These are phyloP conservation scores for Fraxinus americana DNA, from an alignment of 257 asterid species.

Conservation along the genomic window DNA sequence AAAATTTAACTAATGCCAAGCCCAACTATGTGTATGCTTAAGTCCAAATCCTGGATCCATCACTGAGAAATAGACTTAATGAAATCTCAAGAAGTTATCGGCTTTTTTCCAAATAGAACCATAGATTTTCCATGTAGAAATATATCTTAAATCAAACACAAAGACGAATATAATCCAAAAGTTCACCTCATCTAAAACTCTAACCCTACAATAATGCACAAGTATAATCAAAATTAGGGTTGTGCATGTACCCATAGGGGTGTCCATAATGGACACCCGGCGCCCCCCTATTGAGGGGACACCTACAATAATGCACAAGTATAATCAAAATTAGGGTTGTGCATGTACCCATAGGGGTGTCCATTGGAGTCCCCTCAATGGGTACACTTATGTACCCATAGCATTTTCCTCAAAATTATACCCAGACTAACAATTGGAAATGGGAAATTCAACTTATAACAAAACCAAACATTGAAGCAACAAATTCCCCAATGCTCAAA, in stretches of 20 bases:
- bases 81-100: not conserved
- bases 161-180: not conserved
- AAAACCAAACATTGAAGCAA: not conserved
- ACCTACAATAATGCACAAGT: not conserved
- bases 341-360: too few relatives aligned
- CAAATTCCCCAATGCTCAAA: constrained; percentile 15
- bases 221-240: too few relatives aligned
- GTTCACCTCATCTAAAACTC: not conserved
- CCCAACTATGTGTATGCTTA: not conserved
- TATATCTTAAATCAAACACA: not conserved
- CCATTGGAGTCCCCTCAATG: too few relatives aligned
- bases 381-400: too few relatives aligned
- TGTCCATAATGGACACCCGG: too few relatives aligned
- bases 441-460: not conserved
- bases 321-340: too few relatives aligned
- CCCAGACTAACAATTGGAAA: not conserved
- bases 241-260: too few relatives aligned
- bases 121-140: not conserved
- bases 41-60: not conserved
- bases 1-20: too few relatives aligned
- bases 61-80: not conserved
- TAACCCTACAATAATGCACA: not conserved
- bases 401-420: too few relatives aligned
- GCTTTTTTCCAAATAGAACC: not conserved
- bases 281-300: too few relatives aligned